A percentile compares a stretch with the other conserved stretches of the same genome.
phyloP scores from a whole-genome alignment of 495 filamentous ascomycete species.

The Aspergillus indologenus region DNA sequence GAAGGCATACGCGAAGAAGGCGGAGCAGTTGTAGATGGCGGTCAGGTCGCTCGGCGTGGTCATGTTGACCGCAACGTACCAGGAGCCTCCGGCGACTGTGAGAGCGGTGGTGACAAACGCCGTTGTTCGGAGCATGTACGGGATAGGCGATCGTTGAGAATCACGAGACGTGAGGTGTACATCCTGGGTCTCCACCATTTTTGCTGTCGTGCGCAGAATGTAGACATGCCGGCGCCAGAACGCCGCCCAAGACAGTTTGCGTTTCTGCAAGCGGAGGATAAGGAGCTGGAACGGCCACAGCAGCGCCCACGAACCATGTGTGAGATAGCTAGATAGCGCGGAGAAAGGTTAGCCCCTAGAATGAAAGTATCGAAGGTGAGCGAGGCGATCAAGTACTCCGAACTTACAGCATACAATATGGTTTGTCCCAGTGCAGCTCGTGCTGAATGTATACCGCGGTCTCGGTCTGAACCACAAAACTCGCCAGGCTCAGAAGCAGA shows the following conservation, averaged over 20 bases:
- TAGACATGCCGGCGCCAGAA: slow-evolving; percentile 85
- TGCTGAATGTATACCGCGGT: slow-evolving; percentile 91
- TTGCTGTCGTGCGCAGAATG: slow-evolving; percentile 71
- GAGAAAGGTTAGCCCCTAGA: background rate
- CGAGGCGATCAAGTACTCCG: background rate
- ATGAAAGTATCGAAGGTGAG: background rate
- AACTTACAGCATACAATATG: slow-evolving; percentile 94
- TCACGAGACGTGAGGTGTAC: slow-evolving; percentile 50
- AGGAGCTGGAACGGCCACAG: slow-evolving; percentile 84
- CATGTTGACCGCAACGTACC: slow-evolving; percentile 92
- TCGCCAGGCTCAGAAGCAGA: slow-evolving; percentile 71
- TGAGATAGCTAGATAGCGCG: slow-evolving; percentile 63
- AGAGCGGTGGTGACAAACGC: slow-evolving; percentile 80
- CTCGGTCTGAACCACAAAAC: slow-evolving; percentile 89
- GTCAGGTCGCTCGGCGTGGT: slow-evolving; percentile 91
- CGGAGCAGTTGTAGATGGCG: slow-evolving; percentile 98
- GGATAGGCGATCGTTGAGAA: slow-evolving; percentile 55
- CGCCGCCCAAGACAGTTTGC: slow-evolving; percentile 69
- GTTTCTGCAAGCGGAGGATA: slow-evolving; percentile 70
- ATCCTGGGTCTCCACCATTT: slow-evolving; percentile 77
- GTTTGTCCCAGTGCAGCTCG: slow-evolving; percentile 86
- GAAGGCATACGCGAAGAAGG: slow-evolving; percentile 97
- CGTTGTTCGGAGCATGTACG: slow-evolving; percentile 74
- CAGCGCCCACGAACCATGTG: slow-evolving; percentile 87
- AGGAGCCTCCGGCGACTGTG: slow-evolving; percentile 87